Evolutionary conservation across 2,329 filamentous ascomycete genomes (phyloP), one percentile per base, ranked within the genome.

Genomic region (Tolypocladium nubicola): DNA sequence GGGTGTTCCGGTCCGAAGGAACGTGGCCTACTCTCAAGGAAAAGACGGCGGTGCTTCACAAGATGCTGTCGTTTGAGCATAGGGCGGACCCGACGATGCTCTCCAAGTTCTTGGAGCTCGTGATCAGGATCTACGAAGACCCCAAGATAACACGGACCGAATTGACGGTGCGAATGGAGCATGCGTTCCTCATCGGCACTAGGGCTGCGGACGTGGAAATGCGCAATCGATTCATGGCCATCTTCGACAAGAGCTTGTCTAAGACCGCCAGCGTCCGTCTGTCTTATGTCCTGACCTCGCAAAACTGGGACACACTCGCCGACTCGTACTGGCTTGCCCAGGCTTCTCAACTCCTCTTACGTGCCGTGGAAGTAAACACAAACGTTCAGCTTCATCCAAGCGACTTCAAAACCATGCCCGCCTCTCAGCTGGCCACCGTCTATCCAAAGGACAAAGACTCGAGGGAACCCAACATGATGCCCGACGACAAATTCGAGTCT

Each of bases 261-360:
- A 89, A 92, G 67, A 90, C 90, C 9, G 93, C 92, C 1, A 95
- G 88, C 66, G 89, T 90, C 58, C 87, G 95, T 41, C 79, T 99
- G 43, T 88, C 87, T 59, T 97, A 97, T 73, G 87, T 97, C 4
- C 82, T 99, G 57, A 86, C 86, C 0, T 88, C 89, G 30, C 95
- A 99, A 70, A 97, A 97, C 65, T 99, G 94, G 94, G 93, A 97
- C 69, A 95, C 90, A 0, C 79, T 99, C 53, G 86, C 85, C 2
- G 94, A 99, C 65, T 96, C 90, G 1, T 99, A 96, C 75, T 99
- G 95, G 95, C 78, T 99, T 54, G 87, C 91, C 45, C 94, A 99
- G 72, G 93, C 95, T 39, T 91, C 91, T 21, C 94, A 99, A 66
- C 79, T 99, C 45, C 83, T 99, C 57, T 84, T 99, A 62, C 92